Evolutionary conservation across 805 yeast genomes (phyloP).

Genomic region (Candida corydali): DNA sequence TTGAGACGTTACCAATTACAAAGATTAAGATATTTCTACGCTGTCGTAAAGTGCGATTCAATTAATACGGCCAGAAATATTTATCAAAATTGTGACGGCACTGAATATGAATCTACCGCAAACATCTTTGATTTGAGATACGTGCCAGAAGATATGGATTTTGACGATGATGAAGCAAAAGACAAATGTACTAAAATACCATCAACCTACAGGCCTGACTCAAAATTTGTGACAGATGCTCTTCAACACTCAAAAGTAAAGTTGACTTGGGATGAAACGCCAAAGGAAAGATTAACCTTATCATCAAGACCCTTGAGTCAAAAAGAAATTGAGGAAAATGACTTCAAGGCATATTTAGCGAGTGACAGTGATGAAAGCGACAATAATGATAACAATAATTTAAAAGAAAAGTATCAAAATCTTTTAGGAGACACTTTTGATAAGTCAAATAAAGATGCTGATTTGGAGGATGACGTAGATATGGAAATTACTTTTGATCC

Average conservation of each 20-base stretch:
- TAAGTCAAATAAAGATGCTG: slow-evolving; percentile 22
- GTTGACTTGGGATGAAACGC: slow-evolving; percentile 98
- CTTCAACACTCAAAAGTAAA: slow-evolving; percentile 94
- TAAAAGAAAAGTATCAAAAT: slow-evolving; percentile 58
- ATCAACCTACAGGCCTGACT: slow-evolving; percentile 68
- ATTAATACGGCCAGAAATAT: slow-evolving; percentile 67
- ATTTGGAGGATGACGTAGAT: slow-evolving; percentile 66
- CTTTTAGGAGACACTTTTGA: slow-evolving; percentile 46
- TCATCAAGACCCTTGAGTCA: slow-evolving; percentile 81
- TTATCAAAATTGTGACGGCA: slow-evolving; percentile 86
- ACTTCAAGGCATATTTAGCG: slow-evolving; percentile 87
- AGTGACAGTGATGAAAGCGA: slow-evolving; percentile 34
- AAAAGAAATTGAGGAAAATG: slow-evolving; percentile 86
- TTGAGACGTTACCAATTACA: slow-evolving; percentile 89
- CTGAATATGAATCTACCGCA: slow-evolving; percentile 94
- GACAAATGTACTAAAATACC: slow-evolving; percentile 76
- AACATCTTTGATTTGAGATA: slow-evolving; percentile 89
- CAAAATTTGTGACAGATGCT: slow-evolving; percentile 86
- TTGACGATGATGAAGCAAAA: slow-evolving; percentile 66
- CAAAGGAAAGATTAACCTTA: slow-evolving; percentile 75
- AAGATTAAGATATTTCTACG: slow-evolving; percentile 88
- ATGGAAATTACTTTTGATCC: slow-evolving; percentile 97
- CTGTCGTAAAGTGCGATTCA: slow-evolving; percentile 80
- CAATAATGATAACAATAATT: slow-evolving; percentile 14
- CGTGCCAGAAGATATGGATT: slow-evolving; percentile 89